A percentile compares a stretch with the other conserved stretches of the same genome.
Evolutionary conservation across 768 basidiomycete species (phyloP).

Genomic region (Tubosaeta sp.): DNA sequence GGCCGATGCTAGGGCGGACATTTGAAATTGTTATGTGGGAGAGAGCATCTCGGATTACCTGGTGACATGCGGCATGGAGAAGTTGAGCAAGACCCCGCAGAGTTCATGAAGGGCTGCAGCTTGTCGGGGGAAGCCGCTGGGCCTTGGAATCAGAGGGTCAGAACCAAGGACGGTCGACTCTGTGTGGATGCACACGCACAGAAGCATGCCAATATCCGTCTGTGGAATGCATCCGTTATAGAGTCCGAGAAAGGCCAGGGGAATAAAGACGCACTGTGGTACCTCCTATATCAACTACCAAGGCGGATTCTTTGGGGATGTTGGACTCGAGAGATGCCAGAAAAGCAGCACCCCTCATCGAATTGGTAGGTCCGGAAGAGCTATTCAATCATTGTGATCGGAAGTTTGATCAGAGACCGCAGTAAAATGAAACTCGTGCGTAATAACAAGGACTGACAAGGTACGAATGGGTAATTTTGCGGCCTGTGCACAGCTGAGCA

Average conservation of each 20-base stretch:
- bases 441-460: slow-evolving; percentile 33
- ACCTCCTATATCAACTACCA: slow-evolving; percentile 63
- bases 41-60: slow-evolving; percentile 21
- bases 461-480: slow-evolving; percentile 59
- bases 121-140: slow-evolving; percentile 58
- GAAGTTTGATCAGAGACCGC: not conserved
- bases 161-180: not conserved
- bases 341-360: slow-evolving; percentile 65
- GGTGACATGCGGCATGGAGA: slow-evolving; percentile 54
- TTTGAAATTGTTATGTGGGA: not conserved
- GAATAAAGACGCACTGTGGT: slow-evolving; percentile 41
- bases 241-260: slow-evolving; percentile 4
- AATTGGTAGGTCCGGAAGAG: slow-evolving; percentile 60
- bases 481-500: slow-evolving; percentile 46
- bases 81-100: slow-evolving; percentile 57
- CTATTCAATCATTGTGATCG: slow-evolving; percentile 12
- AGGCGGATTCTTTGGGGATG: slow-evolving; percentile 34
- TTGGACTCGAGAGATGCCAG: slow-evolving; percentile 41
- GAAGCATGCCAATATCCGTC: slow-evolving; percentile 59
- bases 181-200: slow-evolving; percentile 26
- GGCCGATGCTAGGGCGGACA: slow-evolving; percentile 42
- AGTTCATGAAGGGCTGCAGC: slow-evolving; percentile 61
- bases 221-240: slow-evolving; percentile 14
- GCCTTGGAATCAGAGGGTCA: slow-evolving; percentile 24
- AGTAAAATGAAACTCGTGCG: slow-evolving; percentile 3